Evolutionary conservation across 1,139 yeast genomes (phyloP).

Genomic region (Ogataea hybrid): DNA sequence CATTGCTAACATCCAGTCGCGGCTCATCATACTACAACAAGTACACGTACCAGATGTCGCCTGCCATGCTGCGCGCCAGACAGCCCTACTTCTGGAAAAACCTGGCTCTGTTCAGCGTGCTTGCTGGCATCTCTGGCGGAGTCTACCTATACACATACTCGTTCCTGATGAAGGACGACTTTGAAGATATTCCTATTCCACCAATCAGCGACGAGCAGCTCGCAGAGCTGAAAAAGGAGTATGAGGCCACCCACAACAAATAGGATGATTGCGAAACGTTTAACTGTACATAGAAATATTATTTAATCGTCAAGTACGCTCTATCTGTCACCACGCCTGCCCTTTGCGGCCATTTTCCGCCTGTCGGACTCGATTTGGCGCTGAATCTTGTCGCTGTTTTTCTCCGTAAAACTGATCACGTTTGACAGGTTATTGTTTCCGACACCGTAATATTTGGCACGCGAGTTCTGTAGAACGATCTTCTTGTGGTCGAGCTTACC

Average conservation of each 20-base stretch:
- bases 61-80: slow-evolving; percentile 88
- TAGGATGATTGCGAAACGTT: neutral
- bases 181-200: slow-evolving; percentile 88
- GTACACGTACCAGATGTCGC: slow-evolving; percentile 84
- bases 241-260: slow-evolving; percentile 43
- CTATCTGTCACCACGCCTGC: slow-evolving; percentile 6
- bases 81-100: slow-evolving; percentile 81
- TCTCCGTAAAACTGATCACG: slow-evolving; percentile 30
- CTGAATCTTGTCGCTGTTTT: slow-evolving; percentile 23
- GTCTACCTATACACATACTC: slow-evolving; percentile 74
- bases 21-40: slow-evolving; percentile 62
- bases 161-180: slow-evolving; percentile 76
- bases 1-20: slow-evolving; percentile 11
- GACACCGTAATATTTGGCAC: slow-evolving; percentile 24
- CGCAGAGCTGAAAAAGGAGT: slow-evolving; percentile 66
- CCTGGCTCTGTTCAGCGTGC: slow-evolving; percentile 55
- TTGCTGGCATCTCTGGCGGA: slow-evolving; percentile 62
- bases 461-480: slow-evolving; percentile 20
- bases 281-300: slow-evolving; percentile 6
- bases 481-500: slow-evolving; percentile 28
- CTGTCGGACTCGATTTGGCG: slow-evolving; percentile 15
- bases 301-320: neutral
- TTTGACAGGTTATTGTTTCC: slow-evolving; percentile 30
- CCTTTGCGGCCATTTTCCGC: slow-evolving; percentile 14
- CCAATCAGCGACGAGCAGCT: slow-evolving; percentile 82